Conservation (phyloP, 208 protist genomes). For the Leishmania gerbilli region DNA sequence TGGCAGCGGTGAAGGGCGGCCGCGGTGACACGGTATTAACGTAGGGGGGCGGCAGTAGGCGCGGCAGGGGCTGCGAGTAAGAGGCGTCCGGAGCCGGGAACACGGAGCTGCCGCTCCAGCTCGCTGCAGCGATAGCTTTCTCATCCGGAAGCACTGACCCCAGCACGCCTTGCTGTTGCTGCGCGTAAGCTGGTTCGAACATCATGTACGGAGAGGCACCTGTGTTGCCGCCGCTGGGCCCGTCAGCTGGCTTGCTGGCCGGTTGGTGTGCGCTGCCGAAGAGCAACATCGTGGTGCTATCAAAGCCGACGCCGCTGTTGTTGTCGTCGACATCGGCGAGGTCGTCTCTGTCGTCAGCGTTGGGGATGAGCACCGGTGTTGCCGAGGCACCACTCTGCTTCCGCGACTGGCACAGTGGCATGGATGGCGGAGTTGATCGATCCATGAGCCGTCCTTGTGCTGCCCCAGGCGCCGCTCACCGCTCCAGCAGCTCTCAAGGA, state of each 20-base stretch:
- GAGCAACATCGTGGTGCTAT: constrained; percentile 17
- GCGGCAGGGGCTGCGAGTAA: not conserved
- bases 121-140: not conserved
- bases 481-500: not conserved
- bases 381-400: not conserved
- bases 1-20: not conserved
- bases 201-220: constrained; percentile 2
- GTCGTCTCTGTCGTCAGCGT: not conserved
- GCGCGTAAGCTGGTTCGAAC: constrained; percentile 18
- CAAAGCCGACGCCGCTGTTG: constrained; percentile 26
- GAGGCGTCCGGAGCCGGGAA: constrained; percentile 2
- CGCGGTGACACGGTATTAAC: not conserved
- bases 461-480: not conserved
- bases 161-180: constrained; percentile 10
- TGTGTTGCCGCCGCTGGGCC: not conserved
- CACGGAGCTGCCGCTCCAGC: constrained; percentile 6
- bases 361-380: not conserved
- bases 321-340: not conserved
- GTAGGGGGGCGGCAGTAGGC: constrained; percentile 1
- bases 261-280: constrained; percentile 4
- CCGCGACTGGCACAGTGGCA: not conserved
- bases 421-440: not conserved
- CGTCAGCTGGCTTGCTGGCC: not conserved
- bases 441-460: not conserved
- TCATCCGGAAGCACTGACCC: not conserved